Base-by-base conservation (phyloP, 768 basidiomycete genomes). In the Epithele typhae region DNA sequence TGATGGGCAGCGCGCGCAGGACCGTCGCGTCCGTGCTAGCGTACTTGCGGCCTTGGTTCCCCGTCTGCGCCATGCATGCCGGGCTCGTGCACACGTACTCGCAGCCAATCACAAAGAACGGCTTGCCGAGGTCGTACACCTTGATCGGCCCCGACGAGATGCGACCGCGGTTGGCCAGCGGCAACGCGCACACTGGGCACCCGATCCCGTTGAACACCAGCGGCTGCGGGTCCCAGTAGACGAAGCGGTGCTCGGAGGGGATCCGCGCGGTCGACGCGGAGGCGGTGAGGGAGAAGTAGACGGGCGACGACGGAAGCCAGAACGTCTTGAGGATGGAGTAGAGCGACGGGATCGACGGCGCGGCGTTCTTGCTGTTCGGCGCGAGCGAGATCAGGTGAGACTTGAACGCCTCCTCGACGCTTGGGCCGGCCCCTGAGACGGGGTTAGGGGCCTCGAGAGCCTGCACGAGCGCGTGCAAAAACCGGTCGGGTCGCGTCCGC, bases 221-320 rank as follows among this genome's bases (percentile, higher is more conserved):
- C 1, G 87, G 84, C 40, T 82, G 81, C 0, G 88, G 88, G 51
- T 91, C 88, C 88, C 88, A 91, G 55, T 87, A 91, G n/a, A 91
- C 68, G 65, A 91, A 91, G 3, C 77, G 78, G 52, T 89, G 82
- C 44, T 87, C 81, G 5, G 83, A 81, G 2, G 83, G 80, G 0
- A 78, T 84, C 32, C 85, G 80, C 10, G 82, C 71, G 6, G 75
- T 77, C 9, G 80, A 79, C 1, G 84, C 75, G 1, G 85, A 87
- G 21, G 84, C 84, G 9, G 87, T 88, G 32, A 88, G 71, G 0
- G 81, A 78, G 54, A 88, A 86, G 58, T 87, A 90, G 0, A 81
- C 72, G 0, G 88, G 87, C 0, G 86, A 87, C 0, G 80, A 81
- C 0, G 87, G 87, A 12, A 91, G 71, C 88, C 88, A 90, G 54